Conservation (phyloP, 169 alveolate species). For the Blepharisma undulans region DNA sequence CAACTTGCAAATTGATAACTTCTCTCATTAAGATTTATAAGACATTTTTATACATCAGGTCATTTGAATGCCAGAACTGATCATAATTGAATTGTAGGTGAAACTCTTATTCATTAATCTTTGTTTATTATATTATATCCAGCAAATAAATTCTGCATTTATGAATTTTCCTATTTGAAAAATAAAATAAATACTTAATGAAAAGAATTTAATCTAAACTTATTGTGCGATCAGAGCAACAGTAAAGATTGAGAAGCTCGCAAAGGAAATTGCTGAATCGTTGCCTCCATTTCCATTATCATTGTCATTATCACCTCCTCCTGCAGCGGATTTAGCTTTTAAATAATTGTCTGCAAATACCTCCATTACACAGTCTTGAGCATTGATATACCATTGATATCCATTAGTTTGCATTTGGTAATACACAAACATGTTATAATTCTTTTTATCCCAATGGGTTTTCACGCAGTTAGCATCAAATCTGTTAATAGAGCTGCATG, state of each 20-base stretch:
- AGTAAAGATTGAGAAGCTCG: neutral
- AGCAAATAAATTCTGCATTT: too few relatives aligned
- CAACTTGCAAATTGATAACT: conserved; percentile 54
- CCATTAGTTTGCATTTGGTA: neutral
- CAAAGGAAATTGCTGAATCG: neutral
- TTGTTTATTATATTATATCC: too few relatives aligned
- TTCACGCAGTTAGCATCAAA: neutral
- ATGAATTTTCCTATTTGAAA: too few relatives aligned
- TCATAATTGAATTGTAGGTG: too few relatives aligned
- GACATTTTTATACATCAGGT: too few relatives aligned
- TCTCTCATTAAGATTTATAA: conserved; percentile 51
- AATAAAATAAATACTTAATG: too few relatives aligned
- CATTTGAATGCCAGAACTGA: too few relatives aligned
- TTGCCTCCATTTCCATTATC: neutral
- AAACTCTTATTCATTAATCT: too few relatives aligned
- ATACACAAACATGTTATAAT: neutral
- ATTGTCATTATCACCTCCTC: neutral
- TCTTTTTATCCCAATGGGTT: neutral
- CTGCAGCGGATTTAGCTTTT: neutral
- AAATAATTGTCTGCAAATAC: neutral
- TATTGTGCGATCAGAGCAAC: neutral
- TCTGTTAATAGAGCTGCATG: neutral
- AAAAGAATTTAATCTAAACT: neutral
- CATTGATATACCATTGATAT: neutral
- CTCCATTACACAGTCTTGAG: neutral